phyloP scores from a whole-genome alignment of 148 eudicot species.

The Silene uniflora region DNA sequence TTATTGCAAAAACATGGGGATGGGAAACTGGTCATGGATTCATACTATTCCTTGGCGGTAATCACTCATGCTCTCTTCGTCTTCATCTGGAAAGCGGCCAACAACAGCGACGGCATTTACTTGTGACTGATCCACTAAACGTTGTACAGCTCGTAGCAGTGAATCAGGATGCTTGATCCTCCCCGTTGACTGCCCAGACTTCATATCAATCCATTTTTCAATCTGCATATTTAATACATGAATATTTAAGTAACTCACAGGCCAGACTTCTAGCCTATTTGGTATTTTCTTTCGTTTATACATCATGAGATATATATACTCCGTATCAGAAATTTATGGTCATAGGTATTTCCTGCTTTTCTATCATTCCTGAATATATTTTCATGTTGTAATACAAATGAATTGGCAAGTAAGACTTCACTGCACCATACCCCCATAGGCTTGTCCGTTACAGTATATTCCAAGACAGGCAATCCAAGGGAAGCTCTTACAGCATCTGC shows the following conservation, averaged over 20 bases:
- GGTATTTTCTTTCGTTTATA: background rate
- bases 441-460: slow-evolving; percentile 73
- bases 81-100: slow-evolving; percentile 91
- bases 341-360: background rate
- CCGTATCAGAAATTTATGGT: background rate
- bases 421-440: slow-evolving; percentile 50
- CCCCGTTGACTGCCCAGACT: slow-evolving; percentile 82
- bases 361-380: background rate
- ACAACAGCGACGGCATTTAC: slow-evolving; percentile 91
- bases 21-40: background rate
- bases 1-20: background rate
- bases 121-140: slow-evolving; percentile 44
- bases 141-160: slow-evolving; percentile 67
- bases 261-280: background rate
- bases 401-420: background rate
- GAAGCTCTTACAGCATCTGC: slow-evolving; percentile 95
- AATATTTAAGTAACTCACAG: background rate
- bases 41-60: slow-evolving; percentile 83
- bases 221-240: slow-evolving; percentile 38
- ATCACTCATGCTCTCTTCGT: slow-evolving; percentile 51
- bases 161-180: slow-evolving; percentile 81
- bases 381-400: slow-evolving; percentile 1
- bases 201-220: slow-evolving; percentile 83
- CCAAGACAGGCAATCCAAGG: slow-evolving; percentile 85
- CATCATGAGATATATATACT: background rate